These are phyloP conservation scores for Ehretia macrophylla DNA, from an alignment of 257 asterid species.

Conservation along the genomic window DNA sequence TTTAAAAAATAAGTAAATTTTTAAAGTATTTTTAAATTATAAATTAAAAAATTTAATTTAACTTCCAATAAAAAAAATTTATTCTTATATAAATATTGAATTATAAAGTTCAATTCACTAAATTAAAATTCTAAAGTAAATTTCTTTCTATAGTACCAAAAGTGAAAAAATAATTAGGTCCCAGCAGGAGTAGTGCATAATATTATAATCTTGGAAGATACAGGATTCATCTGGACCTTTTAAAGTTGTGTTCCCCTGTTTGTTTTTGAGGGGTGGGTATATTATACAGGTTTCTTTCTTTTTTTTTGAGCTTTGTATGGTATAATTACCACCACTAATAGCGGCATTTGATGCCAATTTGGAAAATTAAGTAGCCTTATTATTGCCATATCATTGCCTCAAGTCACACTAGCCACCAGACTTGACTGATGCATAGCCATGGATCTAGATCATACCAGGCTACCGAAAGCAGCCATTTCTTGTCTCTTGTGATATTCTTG, in stretches of 20 bases:
- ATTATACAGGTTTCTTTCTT: neutral
- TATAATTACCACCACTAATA: slow-evolving; percentile 40
- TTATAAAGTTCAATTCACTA: too few species aligned
- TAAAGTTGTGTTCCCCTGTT: slow-evolving; percentile 17
- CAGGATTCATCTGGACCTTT: slow-evolving; percentile 22
- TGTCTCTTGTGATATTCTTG: too few species aligned
- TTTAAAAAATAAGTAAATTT: too few species aligned
- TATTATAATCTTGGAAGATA: slow-evolving; percentile 23
- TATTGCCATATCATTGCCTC: slow-evolving; percentile 55
- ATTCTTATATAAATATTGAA: too few species aligned
- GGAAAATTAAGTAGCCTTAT: slow-evolving; percentile 25
- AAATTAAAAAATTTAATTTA: too few species aligned
- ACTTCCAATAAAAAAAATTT: too few species aligned
- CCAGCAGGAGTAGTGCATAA: slow-evolving; percentile 20
- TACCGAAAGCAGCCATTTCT: too few species aligned
- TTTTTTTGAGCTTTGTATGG: slow-evolving; percentile 18
- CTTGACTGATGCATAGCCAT: slow-evolving; percentile 14
- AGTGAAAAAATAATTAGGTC: slow-evolving; percentile 5
- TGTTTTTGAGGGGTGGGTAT: slow-evolving; percentile 12
- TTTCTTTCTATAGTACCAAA: too few species aligned
- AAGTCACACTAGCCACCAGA: slow-evolving; percentile 15
- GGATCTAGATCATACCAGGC: too few species aligned
- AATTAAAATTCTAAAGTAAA: too few species aligned
- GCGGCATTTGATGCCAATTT: neutral
- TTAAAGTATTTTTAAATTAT: too few species aligned